Conservation (phyloP, 768 basidiomycete genomes). For the Tylopilus felleus region DNA sequence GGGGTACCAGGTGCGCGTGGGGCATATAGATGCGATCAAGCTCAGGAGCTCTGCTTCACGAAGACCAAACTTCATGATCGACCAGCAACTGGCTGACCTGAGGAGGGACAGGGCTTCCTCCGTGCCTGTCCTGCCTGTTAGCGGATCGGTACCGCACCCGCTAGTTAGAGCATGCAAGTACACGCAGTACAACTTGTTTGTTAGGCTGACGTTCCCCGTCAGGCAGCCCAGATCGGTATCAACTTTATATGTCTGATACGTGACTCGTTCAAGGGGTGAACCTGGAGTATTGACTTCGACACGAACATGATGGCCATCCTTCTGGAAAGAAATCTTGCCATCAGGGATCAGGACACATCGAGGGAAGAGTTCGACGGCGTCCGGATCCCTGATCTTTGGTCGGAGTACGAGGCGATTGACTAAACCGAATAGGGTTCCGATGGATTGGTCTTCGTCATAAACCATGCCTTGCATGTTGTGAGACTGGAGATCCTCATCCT, state of each 20-base stretch:
- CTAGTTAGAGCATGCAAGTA: slow-evolving; percentile 47
- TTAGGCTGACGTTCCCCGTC: slow-evolving; percentile 24
- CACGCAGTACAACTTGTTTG: slow-evolving; percentile 34
- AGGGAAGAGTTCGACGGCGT: background rate
- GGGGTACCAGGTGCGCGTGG: slow-evolving; percentile 38
- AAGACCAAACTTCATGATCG: slow-evolving; percentile 36
- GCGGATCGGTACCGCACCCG: slow-evolving; percentile 41
- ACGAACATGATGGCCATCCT: slow-evolving; percentile 15
- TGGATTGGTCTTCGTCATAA: slow-evolving; percentile 40
- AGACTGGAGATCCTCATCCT: slow-evolving; percentile 35
- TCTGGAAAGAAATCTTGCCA: slow-evolving; percentile 23
- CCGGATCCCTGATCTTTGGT: slow-evolving; percentile 6
- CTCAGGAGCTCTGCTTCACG: slow-evolving; percentile 33
- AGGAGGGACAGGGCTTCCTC: slow-evolving; percentile 42
- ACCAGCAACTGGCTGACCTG: slow-evolving; percentile 34
- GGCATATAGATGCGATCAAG: slow-evolving; percentile 34
- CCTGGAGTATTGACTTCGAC: slow-evolving; percentile 8
- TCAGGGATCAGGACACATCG: slow-evolving; percentile 40
- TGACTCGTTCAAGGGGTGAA: background rate
- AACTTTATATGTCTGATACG: slow-evolving; percentile 30
- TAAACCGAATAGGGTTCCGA: slow-evolving; percentile 45
- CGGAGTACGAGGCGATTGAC: slow-evolving; percentile 39
- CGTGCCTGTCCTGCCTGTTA: slow-evolving; percentile 42
- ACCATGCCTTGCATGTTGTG: slow-evolving; percentile 40
- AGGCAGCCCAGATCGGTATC: slow-evolving; percentile 32